Evolutionary conservation across 202 grass and related monocot genomes (phyloP).

Genomic region (Setaria italica): DNA sequence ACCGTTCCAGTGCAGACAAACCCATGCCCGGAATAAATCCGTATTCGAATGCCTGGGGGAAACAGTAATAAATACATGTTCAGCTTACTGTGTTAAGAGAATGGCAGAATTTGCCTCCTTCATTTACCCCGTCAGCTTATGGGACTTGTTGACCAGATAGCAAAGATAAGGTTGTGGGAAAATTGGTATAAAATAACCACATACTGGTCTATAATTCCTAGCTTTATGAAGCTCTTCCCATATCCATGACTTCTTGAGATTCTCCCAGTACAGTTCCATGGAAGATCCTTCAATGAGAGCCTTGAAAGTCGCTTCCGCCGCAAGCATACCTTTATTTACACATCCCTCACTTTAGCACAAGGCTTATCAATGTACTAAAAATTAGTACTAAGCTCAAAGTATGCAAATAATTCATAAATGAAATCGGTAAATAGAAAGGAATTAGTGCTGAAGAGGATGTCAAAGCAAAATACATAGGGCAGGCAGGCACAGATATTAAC

Average conservation of each 20-base stretch:
- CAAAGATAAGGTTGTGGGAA: neutral
- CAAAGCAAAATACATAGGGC: neutral
- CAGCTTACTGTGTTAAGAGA: conserved; percentile 2
- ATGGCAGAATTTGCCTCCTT: neutral
- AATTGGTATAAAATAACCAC: conserved; percentile 31
- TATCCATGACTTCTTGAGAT: conserved; percentile 93
- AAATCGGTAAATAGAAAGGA: neutral
- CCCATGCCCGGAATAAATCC: conserved; percentile 88
- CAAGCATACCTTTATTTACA: conserved; percentile 85
- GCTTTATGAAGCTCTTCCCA: conserved; percentile 92
- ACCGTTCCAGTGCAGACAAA: conserved; percentile 94
- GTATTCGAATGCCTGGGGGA: conserved; percentile 81
- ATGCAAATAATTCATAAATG: neutral
- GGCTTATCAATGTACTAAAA: conserved; percentile 2
- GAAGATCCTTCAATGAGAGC: conserved; percentile 71
- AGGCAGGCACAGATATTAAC: conserved; percentile 27
- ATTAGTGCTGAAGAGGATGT: neutral
- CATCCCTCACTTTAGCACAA: conserved; percentile 40
- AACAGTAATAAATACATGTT: conserved; percentile 17
- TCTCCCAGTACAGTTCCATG: conserved; percentile 88
- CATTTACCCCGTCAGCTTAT: neutral
- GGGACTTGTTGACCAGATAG: neutral
- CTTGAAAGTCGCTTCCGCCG: conserved; percentile 81
- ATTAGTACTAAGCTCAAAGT: neutral
- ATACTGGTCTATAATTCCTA: conserved; percentile 92